These are phyloP conservation scores for Typha latifolia DNA, from an alignment of 176 grass and related monocot genomes.

Conservation along the genomic window DNA sequence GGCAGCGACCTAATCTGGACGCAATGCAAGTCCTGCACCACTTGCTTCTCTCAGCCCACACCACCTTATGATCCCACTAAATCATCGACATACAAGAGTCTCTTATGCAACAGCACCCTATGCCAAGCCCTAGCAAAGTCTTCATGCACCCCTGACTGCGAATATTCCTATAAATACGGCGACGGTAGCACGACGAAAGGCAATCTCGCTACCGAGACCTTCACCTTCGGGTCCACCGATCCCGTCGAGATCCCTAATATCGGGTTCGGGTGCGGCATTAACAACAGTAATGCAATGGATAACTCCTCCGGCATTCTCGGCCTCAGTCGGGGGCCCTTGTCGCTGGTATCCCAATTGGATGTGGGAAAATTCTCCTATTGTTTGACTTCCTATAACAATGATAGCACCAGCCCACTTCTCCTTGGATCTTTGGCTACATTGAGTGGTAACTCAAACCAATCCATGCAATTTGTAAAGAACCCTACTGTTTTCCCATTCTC, in stretches of 20 bases:
- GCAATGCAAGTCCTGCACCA: conserved; percentile 10
- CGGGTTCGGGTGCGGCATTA: conserved; percentile 44
- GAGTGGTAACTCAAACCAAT: conserved; percentile 9
- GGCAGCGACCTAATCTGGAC: conserved; percentile 64
- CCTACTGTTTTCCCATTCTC: neutral
- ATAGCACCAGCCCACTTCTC: conserved; percentile 28
- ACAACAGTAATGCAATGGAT: conserved; percentile 13
- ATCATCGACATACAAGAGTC: conserved; percentile 29
- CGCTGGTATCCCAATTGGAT: conserved; percentile 41
- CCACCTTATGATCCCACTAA: conserved; percentile 14
- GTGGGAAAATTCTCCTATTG: conserved; percentile 61
- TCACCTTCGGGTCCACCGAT: conserved; percentile 29
- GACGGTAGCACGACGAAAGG: conserved; percentile 33
- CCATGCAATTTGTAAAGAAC: conserved; percentile 20
- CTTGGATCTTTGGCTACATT: conserved; percentile 45
- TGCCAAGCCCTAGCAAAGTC: neutral
- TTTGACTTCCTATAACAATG: conserved; percentile 21
- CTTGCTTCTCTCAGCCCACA: neutral
- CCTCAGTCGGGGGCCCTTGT: conserved; percentile 29
- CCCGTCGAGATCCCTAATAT: neutral
- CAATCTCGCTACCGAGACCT: conserved; percentile 44
- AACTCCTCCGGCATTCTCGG: conserved; percentile 37
- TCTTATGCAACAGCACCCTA: conserved; percentile 22
- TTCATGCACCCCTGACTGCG: conserved; percentile 17
- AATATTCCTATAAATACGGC: conserved; percentile 40